phyloP scores from a whole-genome alignment of 371 early-diverging fungal genomes.

The Zancudomyces culisetae region DNA sequence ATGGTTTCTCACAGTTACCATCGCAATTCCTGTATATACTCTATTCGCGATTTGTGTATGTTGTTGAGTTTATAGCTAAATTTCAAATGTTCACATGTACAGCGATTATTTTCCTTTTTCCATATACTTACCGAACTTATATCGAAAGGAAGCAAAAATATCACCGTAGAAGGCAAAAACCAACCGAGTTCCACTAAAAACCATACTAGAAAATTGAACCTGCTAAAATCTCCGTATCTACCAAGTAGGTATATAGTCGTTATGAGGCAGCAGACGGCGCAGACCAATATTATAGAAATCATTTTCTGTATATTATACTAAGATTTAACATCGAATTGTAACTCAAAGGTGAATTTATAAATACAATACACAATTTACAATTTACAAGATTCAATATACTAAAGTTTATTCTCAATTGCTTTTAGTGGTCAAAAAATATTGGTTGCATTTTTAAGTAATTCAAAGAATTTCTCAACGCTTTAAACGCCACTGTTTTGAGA shows the following conservation, averaged over 20 bases:
- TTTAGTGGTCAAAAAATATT: no score
- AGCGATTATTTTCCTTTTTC: not conserved
- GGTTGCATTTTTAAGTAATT: no score
- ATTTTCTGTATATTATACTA: no score
- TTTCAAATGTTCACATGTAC: not conserved
- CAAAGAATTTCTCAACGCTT: no score
- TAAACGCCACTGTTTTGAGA: no score
- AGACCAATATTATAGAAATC: conserved; percentile 30
- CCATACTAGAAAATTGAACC: conserved; percentile 49
- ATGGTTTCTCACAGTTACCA: conserved; percentile 47
- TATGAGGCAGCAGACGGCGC: conserved; percentile 26
- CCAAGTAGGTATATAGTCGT: conserved; percentile 38
- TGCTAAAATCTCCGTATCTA: conserved; percentile 48
- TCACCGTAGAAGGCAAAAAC: conserved; percentile 78
- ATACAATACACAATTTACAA: no score
- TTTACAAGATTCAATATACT: no score
- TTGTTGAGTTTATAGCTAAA: no score
- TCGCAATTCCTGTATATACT: conserved; percentile 24
- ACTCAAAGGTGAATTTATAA: no score
- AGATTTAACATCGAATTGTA: no score
- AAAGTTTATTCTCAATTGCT: no score
- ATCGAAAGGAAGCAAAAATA: conserved; percentile 75
- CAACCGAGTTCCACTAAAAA: conserved; percentile 43
- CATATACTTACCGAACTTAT: conserved; percentile 52
- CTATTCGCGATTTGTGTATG: conserved; percentile 13